Conservation (phyloP, 2,329 filamentous ascomycete species). For the Pseudogymnoascus sp. region DNA sequence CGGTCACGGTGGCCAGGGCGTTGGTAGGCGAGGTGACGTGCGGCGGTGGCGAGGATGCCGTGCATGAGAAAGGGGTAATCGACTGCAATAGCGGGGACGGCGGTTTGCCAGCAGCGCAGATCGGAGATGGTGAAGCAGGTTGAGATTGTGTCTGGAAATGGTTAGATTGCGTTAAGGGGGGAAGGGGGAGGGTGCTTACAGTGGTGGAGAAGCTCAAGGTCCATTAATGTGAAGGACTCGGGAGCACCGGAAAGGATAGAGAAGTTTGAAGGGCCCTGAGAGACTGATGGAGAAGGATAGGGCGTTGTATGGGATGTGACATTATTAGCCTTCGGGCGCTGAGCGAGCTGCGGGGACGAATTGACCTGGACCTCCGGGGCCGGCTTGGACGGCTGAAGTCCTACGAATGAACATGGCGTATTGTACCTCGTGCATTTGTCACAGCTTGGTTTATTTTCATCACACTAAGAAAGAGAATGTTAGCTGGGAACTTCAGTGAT, state of each 20-base stretch:
- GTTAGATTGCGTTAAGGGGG: not conserved
- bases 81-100: constrained; percentile 16
- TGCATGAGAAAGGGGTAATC: constrained; percentile 17
- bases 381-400: not conserved
- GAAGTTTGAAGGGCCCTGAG: not conserved
- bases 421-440: constrained; percentile 16
- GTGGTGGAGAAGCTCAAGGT: constrained; percentile 19
- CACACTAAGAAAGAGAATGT: constrained; percentile 15
- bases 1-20: constrained; percentile 8
- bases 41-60: constrained; percentile 16
- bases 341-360: not conserved
- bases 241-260: not conserved
- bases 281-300: constrained; percentile 1
- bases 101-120: constrained; percentile 14
- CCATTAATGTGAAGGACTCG: constrained; percentile 8
- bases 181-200: not conserved
- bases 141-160: constrained; percentile 9
- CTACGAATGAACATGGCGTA: constrained; percentile 14
- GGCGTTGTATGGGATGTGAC: constrained; percentile 2
- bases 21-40: constrained; percentile 15
- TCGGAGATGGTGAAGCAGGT: constrained; percentile 15
- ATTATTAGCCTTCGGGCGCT: not conserved
- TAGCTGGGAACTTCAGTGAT: not conserved
- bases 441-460: constrained; percentile 19
- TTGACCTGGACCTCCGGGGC: not conserved